phyloP scores from a whole-genome alignment of 179 eudicot species.

The Pouteria campechiana region DNA sequence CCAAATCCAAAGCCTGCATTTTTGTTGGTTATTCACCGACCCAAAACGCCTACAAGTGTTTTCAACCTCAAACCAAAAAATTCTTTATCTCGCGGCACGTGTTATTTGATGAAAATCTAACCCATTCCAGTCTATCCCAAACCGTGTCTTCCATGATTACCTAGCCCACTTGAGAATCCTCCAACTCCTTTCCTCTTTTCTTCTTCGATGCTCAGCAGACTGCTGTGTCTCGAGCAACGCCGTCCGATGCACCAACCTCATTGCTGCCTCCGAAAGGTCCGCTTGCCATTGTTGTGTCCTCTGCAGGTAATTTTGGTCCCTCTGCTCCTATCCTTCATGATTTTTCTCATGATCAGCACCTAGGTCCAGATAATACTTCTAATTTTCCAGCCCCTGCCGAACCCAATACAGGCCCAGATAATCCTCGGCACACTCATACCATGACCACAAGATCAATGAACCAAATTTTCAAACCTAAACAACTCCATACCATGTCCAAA shows the following conservation, averaged over 20 bases:
- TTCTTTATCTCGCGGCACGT: not conserved
- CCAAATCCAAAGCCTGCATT: not conserved
- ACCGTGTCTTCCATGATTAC: not conserved
- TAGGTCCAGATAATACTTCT: not conserved
- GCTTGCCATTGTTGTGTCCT: not conserved
- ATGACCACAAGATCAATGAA: not conserved
- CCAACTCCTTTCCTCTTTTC: not conserved
- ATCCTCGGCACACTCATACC: not conserved
- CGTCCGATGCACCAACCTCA: not conserved
- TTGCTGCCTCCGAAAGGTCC: not conserved
- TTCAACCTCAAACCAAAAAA: not conserved
- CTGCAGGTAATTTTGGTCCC: not conserved
- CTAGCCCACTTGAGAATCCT: not conserved
- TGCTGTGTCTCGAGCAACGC: not conserved
- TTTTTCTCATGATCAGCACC: not conserved
- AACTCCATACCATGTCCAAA: not conserved
- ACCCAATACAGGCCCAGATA: not conserved
- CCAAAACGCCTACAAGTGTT: not conserved
- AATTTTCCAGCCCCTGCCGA: not conserved
- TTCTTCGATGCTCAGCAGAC: not conserved
- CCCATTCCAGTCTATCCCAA: not conserved
- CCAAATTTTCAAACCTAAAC: not conserved
- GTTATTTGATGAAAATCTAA: not conserved
- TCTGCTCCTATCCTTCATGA: not conserved
- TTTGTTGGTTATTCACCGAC: not conserved